These are phyloP conservation scores for Chimonanthus salicifolius DNA, from an alignment of 164 flowering plant genomes.

Conservation along the genomic window DNA sequence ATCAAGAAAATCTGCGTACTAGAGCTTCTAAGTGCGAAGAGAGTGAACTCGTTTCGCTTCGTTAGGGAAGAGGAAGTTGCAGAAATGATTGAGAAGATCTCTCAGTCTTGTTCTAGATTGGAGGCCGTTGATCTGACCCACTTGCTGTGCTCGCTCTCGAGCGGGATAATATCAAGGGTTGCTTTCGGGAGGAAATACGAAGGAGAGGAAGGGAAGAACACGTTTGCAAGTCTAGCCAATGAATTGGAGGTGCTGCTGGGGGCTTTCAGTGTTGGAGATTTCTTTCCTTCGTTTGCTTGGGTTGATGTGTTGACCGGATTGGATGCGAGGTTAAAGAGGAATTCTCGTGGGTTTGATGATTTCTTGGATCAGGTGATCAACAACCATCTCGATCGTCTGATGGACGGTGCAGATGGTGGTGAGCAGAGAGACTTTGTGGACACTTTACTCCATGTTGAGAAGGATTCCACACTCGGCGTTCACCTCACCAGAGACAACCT, in stretches of 20 bases:
- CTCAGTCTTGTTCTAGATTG: not conserved
- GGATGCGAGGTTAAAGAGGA: constrained; percentile 1
- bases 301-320: not conserved
- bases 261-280: not conserved
- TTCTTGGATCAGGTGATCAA: not conserved
- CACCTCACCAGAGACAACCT: not conserved
- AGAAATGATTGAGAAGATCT: not conserved
- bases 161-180: not conserved
- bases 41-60: not conserved
- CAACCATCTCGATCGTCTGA: not conserved
- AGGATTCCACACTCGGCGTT: not conserved
- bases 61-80: constrained; percentile 3
- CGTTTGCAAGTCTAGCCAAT: not conserved
- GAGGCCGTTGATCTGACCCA: not conserved
- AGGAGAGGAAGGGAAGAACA: not conserved
- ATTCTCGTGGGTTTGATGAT: not conserved
- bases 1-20: not conserved
- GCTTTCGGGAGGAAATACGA: constrained; percentile 1
- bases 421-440: constrained; percentile 7
- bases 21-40: not conserved
- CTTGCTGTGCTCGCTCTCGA: not conserved
- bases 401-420: not conserved
- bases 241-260: not conserved
- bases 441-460: constrained; percentile 5
- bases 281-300: constrained; percentile 2